Percentiles rank a stretch among this genome's conserved stretches.
phyloP scores from a whole-genome alignment of 371 early-diverging fungal species.

The Actinomortierella ambigua region DNA sequence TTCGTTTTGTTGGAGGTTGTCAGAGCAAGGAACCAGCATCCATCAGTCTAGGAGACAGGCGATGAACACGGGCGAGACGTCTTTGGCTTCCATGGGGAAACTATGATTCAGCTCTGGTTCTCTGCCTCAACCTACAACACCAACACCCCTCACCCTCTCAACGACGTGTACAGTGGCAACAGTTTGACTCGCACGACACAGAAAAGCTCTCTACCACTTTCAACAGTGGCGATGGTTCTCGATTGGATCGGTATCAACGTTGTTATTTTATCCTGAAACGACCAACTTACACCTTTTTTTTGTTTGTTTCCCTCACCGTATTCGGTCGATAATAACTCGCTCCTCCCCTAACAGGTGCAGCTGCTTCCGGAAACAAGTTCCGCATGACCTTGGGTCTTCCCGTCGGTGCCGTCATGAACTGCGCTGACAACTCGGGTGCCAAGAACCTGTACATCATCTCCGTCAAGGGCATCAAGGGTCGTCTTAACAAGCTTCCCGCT shows the following conservation, averaged over 20 bases:
- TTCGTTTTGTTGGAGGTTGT: no score
- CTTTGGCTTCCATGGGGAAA: no score
- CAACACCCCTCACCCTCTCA: no score
- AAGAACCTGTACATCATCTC: conserved; percentile 99
- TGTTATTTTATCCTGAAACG: not conserved
- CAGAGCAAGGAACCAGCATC: no score
- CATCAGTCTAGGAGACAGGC: no score
- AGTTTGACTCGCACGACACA: not conserved
- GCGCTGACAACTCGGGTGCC: conserved; percentile 99
- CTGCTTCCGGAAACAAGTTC: conserved; percentile 94
- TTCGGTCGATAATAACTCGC: not conserved
- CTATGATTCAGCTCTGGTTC: no score
- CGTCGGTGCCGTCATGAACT: conserved; percentile 99
- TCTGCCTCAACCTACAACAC: no score
- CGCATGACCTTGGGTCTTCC: conserved; percentile 99
- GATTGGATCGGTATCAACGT: not conserved
- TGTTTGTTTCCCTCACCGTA: not conserved
- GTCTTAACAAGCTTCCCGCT: conserved; percentile 98
- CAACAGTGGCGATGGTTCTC: not conserved
- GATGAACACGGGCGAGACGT: no score
- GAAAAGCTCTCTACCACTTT: not conserved
- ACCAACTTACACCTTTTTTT: not conserved
- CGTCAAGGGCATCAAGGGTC: conserved; percentile 96
- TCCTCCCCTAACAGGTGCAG: conserved; percentile 48
- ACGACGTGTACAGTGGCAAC: not conserved